phyloP scores from a whole-genome alignment of 371 early-diverging fungal species.

The Rhizopus stolonifer region DNA sequence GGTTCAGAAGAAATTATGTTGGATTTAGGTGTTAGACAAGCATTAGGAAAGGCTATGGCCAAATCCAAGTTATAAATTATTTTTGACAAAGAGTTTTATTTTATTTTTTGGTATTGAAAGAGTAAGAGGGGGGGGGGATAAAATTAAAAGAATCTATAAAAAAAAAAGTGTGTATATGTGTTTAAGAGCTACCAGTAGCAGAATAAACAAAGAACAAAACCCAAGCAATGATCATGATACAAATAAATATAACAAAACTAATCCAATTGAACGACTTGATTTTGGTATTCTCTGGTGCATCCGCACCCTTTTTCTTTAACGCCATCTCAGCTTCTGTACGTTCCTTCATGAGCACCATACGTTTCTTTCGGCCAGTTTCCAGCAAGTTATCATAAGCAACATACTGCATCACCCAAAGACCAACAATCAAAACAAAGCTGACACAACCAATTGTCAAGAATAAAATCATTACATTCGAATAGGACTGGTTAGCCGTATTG shows the following conservation, averaged over 20 bases:
- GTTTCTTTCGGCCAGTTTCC: constrained; percentile 26
- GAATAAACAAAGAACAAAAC: constrained; percentile 33
- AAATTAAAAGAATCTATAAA: too few relatives aligned
- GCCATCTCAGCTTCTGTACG: constrained; percentile 23
- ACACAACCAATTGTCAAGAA: constrained; percentile 36
- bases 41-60: constrained; percentile 11
- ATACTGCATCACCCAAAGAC: constrained; percentile 20
- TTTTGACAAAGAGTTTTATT: too few relatives aligned
- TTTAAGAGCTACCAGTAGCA: constrained; percentile 18
- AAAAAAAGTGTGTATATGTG: too few relatives aligned
- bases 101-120: too few relatives aligned
- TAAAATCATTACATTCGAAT: constrained; percentile 56
- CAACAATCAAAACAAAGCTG: constrained; percentile 24
- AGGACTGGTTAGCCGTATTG: constrained; percentile 41
- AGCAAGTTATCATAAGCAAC: constrained; percentile 20
- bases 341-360: constrained; percentile 26
- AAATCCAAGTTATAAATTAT: background rate
- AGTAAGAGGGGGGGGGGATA: too few relatives aligned
- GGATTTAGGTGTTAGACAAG: constrained; percentile 80
- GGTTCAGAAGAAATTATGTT: constrained; percentile 87
- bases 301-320: constrained; percentile 23
- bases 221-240: constrained; percentile 23
- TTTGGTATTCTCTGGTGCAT: constrained; percentile 18
- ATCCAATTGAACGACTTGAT: constrained; percentile 18
- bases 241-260: constrained; percentile 14